phyloP scores from a whole-genome alignment of 1,284 basidiomycete genomes.

The Leucocoprinus gongylophorus region DNA sequence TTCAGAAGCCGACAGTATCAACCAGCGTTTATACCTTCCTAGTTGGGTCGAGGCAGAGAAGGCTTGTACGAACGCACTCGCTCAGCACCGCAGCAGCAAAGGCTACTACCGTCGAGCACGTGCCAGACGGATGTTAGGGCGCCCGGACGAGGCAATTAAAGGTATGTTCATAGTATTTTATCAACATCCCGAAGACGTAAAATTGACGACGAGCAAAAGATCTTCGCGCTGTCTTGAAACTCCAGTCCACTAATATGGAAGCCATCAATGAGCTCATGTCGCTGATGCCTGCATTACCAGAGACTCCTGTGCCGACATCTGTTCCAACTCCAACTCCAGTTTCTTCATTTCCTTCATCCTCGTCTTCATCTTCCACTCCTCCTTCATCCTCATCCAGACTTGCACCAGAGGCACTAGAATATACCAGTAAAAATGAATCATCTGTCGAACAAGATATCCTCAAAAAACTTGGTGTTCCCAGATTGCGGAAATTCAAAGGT shows the following conservation, averaged over 20 bases:
- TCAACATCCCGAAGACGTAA: neutral
- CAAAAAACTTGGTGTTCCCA: slow-evolving; percentile 24
- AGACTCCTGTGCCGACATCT: neutral
- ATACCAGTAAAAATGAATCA: slow-evolving; percentile 1
- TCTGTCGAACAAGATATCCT: slow-evolving; percentile 18
- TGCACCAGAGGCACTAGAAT: slow-evolving; percentile 1
- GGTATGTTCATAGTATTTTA: slow-evolving; percentile 29
- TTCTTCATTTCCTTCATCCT: neutral
- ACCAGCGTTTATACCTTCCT: slow-evolving; percentile 13
- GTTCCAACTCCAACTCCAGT: neutral
- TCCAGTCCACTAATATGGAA: slow-evolving; percentile 56
- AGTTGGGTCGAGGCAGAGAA: slow-evolving; percentile 65
- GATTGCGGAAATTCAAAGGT: slow-evolving; percentile 34
- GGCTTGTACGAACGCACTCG: slow-evolving; percentile 54
- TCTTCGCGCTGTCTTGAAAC: slow-evolving; percentile 46
- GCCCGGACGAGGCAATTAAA: slow-evolving; percentile 52
- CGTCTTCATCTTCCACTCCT: neutral
- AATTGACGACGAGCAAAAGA: slow-evolving; percentile 34
- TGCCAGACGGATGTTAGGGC: slow-evolving; percentile 51
- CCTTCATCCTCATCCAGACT: slow-evolving; percentile 16
- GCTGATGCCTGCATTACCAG: slow-evolving; percentile 29
- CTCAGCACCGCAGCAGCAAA: slow-evolving; percentile 58
- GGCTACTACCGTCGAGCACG: slow-evolving; percentile 60
- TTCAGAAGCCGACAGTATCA: slow-evolving; percentile 7
- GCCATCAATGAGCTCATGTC: slow-evolving; percentile 46